Evolutionary conservation across 257 asterid genomes (phyloP).

Genomic region (Solanum dulcamara): DNA sequence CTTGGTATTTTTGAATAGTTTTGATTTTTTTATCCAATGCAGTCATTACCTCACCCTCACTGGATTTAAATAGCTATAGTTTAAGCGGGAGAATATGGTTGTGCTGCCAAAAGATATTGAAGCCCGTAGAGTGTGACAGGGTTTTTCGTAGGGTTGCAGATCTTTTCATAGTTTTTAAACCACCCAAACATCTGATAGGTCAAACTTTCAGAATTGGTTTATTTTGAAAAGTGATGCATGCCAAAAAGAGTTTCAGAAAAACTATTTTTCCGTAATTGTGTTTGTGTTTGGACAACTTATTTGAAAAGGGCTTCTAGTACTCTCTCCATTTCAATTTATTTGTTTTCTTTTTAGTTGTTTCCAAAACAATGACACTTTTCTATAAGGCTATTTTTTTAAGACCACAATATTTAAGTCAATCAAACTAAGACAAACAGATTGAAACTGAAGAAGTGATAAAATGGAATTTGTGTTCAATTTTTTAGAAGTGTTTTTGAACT

Average conservation of each 20-base stretch:
- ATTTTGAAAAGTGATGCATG: background rate
- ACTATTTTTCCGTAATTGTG: background rate
- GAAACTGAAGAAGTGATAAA: background rate
- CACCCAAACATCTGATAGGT: background rate
- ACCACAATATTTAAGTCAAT: background rate
- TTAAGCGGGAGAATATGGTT: background rate
- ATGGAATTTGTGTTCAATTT: background rate
- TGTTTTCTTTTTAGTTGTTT: background rate
- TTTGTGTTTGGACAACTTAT: background rate
- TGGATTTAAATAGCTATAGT: background rate
- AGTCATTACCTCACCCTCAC: background rate
- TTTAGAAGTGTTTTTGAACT: background rate
- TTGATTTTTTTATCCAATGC: background rate
- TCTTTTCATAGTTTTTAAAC: background rate
- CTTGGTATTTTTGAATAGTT: background rate
- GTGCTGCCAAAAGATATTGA: background rate
- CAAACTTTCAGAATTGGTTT: background rate
- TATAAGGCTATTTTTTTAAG: background rate
- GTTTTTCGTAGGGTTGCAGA: background rate
- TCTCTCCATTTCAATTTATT: background rate
- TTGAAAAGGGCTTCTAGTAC: background rate
- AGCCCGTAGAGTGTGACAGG: background rate
- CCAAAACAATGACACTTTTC: background rate
- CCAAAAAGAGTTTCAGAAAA: background rate
- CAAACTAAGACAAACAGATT: background rate